Evolutionary conservation across 345 rosid species (phyloP).

Genomic region (Dovyalis caffra): DNA sequence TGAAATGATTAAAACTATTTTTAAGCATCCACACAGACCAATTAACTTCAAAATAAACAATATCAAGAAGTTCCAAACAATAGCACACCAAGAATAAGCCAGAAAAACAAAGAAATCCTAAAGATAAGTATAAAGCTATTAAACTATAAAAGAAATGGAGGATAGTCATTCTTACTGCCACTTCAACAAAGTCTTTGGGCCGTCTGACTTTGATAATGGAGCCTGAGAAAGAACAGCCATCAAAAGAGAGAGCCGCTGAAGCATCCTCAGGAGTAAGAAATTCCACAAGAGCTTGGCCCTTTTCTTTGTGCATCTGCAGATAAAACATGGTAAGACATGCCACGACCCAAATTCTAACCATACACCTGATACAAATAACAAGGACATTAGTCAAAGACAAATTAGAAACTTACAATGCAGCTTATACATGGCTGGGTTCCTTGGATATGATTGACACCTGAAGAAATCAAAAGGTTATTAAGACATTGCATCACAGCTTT

Average conservation of each 20-base stretch:
- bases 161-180: conserved; percentile 63
- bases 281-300: conserved; percentile 82
- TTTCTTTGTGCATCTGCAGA: conserved; percentile 78
- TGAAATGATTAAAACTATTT: conserved; percentile 1
- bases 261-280: conserved; percentile 97
- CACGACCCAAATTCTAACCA: conserved; percentile 9
- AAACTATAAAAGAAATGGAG: conserved; percentile 17
- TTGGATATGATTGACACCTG: conserved; percentile 54
- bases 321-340: conserved; percentile 13
- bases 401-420: conserved; percentile 69
- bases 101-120: neutral
- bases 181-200: conserved; percentile 78
- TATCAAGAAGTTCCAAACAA: conserved; percentile 5
- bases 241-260: conserved; percentile 79
- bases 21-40: neutral
- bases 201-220: conserved; percentile 72
- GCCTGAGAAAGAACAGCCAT: conserved; percentile 64
- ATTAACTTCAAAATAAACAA: neutral
- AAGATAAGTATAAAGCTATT: neutral
- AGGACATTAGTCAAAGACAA: conserved; percentile 11
- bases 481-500: conserved; percentile 66
- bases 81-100: neutral
- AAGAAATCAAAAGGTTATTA: conserved; percentile 65
- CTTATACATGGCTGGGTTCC: conserved; percentile 87
- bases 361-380: conserved; percentile 22